Percentiles rank a stretch among this genome's conserved stretches.
Conservation (phyloP, 2,329 filamentous ascomycete genomes). For the Hymenoscyphus infarciens region DNA sequence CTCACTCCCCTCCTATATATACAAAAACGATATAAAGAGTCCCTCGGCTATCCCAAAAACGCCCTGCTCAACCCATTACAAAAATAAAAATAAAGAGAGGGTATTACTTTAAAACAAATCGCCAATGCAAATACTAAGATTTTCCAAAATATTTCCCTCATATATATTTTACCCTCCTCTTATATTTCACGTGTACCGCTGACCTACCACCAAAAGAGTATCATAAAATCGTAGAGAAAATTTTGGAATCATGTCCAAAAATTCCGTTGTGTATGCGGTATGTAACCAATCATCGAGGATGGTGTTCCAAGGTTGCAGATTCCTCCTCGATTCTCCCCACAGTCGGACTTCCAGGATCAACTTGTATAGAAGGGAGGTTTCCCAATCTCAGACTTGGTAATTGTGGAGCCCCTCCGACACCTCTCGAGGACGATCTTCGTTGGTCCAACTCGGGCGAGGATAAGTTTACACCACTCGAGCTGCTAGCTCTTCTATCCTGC, state of each 20-base stretch:
- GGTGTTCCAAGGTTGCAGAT: background rate
- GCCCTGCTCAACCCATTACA: background rate
- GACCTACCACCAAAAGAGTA: background rate
- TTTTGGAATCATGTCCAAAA: background rate
- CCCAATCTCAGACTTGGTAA: conserved; percentile 51
- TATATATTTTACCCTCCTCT: background rate
- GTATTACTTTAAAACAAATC: background rate
- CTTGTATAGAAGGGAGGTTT: conserved; percentile 54
- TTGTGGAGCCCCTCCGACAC: conserved; percentile 43
- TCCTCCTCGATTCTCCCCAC: conserved; percentile 12
- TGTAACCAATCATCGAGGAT: background rate
- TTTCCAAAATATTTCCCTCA: background rate
- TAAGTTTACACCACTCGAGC: conserved; percentile 14
- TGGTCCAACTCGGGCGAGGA: conserved; percentile 17
- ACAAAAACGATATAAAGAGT: background rate
- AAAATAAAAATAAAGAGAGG: background rate
- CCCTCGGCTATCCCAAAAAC: background rate
- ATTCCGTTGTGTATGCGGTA: background rate
- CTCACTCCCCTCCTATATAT: background rate
- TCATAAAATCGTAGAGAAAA: conserved; percentile 1
- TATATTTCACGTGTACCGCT: background rate
- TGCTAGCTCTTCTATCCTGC: conserved; percentile 23
- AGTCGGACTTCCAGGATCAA: conserved; percentile 41
- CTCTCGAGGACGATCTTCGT: conserved; percentile 27
- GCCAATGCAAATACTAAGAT: background rate